Evolutionary conservation across 768 basidiomycete genomes (phyloP).

Genomic region (Russula emetica): DNA sequence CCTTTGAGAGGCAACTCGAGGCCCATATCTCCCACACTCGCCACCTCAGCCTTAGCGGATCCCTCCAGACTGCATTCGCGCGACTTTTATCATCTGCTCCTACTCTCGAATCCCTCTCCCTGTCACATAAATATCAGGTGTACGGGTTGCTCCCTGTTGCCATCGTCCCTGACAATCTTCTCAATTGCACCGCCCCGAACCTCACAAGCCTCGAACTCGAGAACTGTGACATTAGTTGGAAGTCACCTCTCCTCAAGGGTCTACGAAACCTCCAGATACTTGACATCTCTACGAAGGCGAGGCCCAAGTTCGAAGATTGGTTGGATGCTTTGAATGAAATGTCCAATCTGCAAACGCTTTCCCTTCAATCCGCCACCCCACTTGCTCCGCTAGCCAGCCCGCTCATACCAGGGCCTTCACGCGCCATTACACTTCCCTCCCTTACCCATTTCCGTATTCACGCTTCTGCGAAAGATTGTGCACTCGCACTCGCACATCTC

Average conservation of each 20-base stretch:
- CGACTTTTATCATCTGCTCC: too few relatives aligned
- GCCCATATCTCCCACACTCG: background rate
- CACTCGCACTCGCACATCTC: slow-evolving; percentile 5
- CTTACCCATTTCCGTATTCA: background rate
- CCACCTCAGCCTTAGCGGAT: too few relatives aligned
- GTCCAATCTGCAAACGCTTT: slow-evolving; percentile 1
- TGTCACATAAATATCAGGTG: too few relatives aligned
- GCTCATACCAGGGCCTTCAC: background rate
- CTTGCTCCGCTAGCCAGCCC: background rate
- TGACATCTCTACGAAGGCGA: too few relatives aligned
- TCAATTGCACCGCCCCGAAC: background rate
- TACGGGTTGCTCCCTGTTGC: too few relatives aligned
- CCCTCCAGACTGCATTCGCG: too few relatives aligned
- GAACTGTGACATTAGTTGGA: background rate
- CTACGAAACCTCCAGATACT: background rate
- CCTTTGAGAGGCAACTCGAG: background rate
- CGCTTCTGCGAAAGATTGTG: background rate
- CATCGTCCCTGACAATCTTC: background rate
- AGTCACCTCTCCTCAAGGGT: background rate
- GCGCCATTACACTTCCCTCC: background rate
- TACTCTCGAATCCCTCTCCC: background rate
- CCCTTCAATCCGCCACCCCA: slow-evolving; percentile 8
- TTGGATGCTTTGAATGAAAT: background rate
- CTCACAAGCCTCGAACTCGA: background rate
- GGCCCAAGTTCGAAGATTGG: background rate